phyloP scores from a whole-genome alignment of 2,329 filamentous ascomycete species.

The Hypoxylon rubiginosum region DNA sequence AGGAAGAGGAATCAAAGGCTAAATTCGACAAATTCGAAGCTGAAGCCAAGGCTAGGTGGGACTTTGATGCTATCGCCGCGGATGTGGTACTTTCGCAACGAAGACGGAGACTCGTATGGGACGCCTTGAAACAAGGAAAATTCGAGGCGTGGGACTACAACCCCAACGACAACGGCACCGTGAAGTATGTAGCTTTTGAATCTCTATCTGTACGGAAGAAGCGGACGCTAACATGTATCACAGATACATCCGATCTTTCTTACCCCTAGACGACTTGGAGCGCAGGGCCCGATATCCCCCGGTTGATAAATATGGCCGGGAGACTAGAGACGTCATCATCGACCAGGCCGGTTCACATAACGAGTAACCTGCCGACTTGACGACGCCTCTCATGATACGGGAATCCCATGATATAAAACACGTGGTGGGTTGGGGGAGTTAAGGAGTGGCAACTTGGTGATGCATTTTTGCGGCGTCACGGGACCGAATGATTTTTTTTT shows the following conservation, averaged over 20 bases:
- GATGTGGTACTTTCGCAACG: constrained; percentile 84
- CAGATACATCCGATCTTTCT: constrained; percentile 87
- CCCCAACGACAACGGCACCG: constrained; percentile 76
- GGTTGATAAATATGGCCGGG: constrained; percentile 68
- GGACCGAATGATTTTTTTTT: background rate
- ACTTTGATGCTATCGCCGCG: constrained; percentile 81
- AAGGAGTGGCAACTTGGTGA: constrained; percentile 13
- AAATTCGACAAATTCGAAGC: constrained; percentile 76
- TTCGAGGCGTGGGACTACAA: constrained; percentile 90
- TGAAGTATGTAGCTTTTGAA: constrained; percentile 65
- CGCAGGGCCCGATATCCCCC: constrained; percentile 79
- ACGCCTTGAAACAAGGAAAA: constrained; percentile 79
- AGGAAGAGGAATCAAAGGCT: constrained; percentile 62
- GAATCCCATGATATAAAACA: background rate
- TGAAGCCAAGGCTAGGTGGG: constrained; percentile 83
- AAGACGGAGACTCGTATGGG: constrained; percentile 82
- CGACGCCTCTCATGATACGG: background rate
- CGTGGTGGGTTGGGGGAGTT: constrained; percentile 3
- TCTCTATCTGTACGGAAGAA: constrained; percentile 43
- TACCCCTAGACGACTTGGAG: constrained; percentile 85
- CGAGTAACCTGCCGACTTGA: constrained; percentile 50
- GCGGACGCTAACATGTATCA: constrained; percentile 43
- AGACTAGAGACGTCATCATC: constrained; percentile 58
- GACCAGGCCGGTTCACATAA: constrained; percentile 61
- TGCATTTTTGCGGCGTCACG: constrained; percentile 28